Evolutionary conservation across 495 filamentous ascomycete species (phyloP).

Genomic region (Xylaria acuta): DNA sequence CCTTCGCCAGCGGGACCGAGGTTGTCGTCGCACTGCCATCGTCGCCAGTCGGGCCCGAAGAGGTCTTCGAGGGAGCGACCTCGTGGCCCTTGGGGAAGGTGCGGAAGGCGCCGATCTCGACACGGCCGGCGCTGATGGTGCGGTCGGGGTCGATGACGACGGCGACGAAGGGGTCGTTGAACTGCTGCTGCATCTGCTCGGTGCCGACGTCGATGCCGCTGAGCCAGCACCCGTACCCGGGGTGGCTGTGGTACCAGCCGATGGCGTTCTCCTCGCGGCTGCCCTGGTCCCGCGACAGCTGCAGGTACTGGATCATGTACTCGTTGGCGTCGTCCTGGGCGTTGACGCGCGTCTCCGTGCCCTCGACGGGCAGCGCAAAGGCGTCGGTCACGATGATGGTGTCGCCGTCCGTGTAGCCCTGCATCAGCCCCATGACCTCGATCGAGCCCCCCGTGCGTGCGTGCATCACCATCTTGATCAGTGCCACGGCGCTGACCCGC

Average conservation of each 20-base stretch:
- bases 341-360: slow-evolving; percentile 97
- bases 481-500: slow-evolving; percentile 89
- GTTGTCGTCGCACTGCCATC: slow-evolving; percentile 44
- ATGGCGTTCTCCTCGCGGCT: slow-evolving; percentile 85
- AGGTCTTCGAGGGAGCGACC: slow-evolving; percentile 16
- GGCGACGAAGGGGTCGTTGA: slow-evolving; percentile 89
- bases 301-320: slow-evolving; percentile 89
- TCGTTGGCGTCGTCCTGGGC: slow-evolving; percentile 94
- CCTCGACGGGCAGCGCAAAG: slow-evolving; percentile 93
- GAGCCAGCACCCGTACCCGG: slow-evolving; percentile 98
- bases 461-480: slow-evolving; percentile 99
- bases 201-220: slow-evolving; percentile 94
- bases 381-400: slow-evolving; percentile 95
- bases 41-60: neutral
- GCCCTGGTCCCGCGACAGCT: slow-evolving; percentile 73
- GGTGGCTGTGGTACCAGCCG: slow-evolving; percentile 98
- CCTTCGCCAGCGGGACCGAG: slow-evolving; percentile 84
- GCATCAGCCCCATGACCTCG: slow-evolving; percentile 99
- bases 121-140: slow-evolving; percentile 91
- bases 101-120: slow-evolving; percentile 96
- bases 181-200: slow-evolving; percentile 80
- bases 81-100: slow-evolving; percentile 85
- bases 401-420: slow-evolving; percentile 83
- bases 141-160: slow-evolving; percentile 98
- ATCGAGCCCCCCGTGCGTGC: slow-evolving; percentile 88